Evolutionary conservation across 768 basidiomycete genomes (phyloP), one percentile per base, ranked within the genome.

Genomic region (Suillus bovinus): DNA sequence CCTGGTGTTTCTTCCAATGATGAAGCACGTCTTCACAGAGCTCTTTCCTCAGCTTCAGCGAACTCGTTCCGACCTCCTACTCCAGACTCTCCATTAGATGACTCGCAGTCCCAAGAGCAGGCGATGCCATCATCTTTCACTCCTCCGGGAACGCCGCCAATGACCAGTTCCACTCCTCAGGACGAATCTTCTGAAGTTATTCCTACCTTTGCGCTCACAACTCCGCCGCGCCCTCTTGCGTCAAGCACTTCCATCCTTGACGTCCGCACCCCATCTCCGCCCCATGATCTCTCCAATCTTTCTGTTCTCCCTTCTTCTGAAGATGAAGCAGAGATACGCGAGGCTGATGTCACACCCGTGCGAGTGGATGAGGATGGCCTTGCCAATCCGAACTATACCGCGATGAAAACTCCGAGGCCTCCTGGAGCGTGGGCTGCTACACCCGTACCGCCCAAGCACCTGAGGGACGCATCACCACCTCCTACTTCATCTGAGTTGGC

Each of bases 221-320:
- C 87, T 1, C 86, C 86, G 8, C 83, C 83, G 11, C 80, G 78
- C 33, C 76, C 73, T 50, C 65, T 73, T 22, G 79, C 79, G 3
- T 77, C 81, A 50, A 75, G 68, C 58, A 72, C 71, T 34, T 78
- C 82, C 11, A 81, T 77, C 62, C 63, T 79, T 16, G 82, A 84
- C 58, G 86, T 86, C 66, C 75, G 80, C 66, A 89, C 86, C 0
- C 88, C 87, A 10, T 85, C 89, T 1, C 87, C 89, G 34, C 85
- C 86, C 1, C 77, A 76, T 46, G 82, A 78, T 50, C 78, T 89
- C 62, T 87, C 89, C 11, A 87, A 87, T 8, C 83, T 91, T 54
- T 89, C 89, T 14, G 86, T 74, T 20, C 87, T 86, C 4, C 87
- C 88, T 3, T 82, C 83, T 11, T 76, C 75, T 3, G 81, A 81